Percentiles rank a stretch among this genome's conserved stretches.
Evolutionary conservation across 169 alveolate species (phyloP).

Genomic region (Plasmodium inui): DNA sequence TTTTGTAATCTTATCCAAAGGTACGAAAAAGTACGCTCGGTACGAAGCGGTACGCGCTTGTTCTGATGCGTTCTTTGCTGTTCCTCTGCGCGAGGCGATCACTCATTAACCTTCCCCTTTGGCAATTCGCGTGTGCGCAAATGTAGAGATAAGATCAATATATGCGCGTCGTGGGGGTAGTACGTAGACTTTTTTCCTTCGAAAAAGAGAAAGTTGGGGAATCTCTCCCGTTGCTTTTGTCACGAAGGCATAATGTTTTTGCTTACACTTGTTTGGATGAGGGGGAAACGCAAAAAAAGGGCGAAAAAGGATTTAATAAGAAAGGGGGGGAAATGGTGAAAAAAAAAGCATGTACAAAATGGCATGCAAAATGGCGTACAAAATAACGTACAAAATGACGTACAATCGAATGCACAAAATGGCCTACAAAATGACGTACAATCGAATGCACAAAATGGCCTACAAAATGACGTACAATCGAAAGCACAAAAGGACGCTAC

Average conservation of each 20-base stretch:
- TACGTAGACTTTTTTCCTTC: not conserved
- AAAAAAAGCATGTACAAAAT: not conserved
- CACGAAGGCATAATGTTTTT: not conserved
- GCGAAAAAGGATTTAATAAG: not conserved
- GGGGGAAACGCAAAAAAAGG: not conserved
- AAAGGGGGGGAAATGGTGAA: not conserved
- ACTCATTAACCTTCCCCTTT: not conserved
- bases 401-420: not conserved
- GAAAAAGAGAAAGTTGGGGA: not conserved
- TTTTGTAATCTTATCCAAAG: not conserved
- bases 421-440: not conserved
- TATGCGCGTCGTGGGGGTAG: not conserved
- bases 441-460: not conserved
- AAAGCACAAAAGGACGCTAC: not conserved
- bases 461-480: not conserved
- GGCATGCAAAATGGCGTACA: no score
- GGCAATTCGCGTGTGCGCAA: not conserved
- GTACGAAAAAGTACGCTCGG: not conserved
- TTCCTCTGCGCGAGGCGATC: not conserved
- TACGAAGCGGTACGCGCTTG: not conserved
- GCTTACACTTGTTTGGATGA: not conserved
- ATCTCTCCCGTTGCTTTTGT: not conserved
- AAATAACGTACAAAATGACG: not conserved
- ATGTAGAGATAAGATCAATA: not conserved
- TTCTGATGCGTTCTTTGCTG: not conserved